Base-by-base conservation (phyloP, 1,284 basidiomycete species). In the Takashimella koratensis region DNA sequence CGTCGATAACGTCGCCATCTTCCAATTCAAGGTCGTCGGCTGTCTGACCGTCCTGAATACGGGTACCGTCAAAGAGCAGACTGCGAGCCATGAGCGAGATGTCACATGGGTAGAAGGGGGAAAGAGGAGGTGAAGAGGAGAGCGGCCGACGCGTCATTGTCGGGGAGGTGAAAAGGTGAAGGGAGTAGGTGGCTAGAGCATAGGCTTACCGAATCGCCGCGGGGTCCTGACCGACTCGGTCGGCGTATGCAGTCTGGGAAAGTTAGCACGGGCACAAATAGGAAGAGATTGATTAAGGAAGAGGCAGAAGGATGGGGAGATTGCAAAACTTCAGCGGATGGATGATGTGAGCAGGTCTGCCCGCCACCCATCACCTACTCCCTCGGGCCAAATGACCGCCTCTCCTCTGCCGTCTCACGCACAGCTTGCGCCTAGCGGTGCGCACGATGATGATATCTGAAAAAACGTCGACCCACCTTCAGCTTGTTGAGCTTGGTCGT, bases 401-500 rank as follows among this genome's bases (percentile, higher is more conserved):
- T n/a, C n/a, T n/a, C n/a, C n/a, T n/a, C n/a, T n/a, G n/a, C n/a
- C n/a, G n/a, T n/a, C n/a, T n/a, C n/a, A n/a, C n/a, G n/a, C n/a
- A n/a, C n/a, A n/a, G n/a, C n/a, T n/a, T n/a, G n/a, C n/a, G n/a
- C n/a, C n/a, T n/a, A n/a, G n/a, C n/a, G n/a, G n/a, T n/a, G n/a
- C n/a, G n/a, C n/a, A n/a, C n/a, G n/a, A n/a, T n/a, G n/a, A n/a
- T n/a, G n/a, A n/a, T n/a, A n/a, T n/a, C n/a, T n/a, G n/a, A n/a
- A n/a, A n/a, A n/a, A n/a, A n/a, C n/a, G n/a, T n/a, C n/a, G n/a
- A 58, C 65, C 23, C 56, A 74, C 74, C 67, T 75, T 76, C 23
- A 97, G 83, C 80, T 97, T 97, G 80, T 86, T 89, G 59, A 96
- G 79, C 81, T 89, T 93, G 46, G 93, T 96, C 71, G 84, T 90